Base-by-base conservation (phyloP, 768 basidiomycete species). In the Tulasnella sp. region DNA sequence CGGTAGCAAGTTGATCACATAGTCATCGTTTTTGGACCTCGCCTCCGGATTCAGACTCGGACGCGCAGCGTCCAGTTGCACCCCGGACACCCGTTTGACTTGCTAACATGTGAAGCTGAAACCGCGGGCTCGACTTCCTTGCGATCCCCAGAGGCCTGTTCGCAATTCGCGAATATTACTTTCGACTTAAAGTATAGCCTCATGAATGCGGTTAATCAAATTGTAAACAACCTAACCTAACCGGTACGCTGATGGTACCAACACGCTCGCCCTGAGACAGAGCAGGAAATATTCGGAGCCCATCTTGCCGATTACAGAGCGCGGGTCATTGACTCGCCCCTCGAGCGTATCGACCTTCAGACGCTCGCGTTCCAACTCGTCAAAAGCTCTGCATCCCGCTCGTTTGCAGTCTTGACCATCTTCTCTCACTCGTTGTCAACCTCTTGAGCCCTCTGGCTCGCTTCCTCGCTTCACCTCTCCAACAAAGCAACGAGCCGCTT, bases 381-480 rank as follows among this genome's bases (percentile, higher is more conserved):
- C 90, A 76, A 82, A 85, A 95, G 80, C 8, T 80, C 81, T 62
- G 84, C 83, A 79, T 94, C 92, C 52, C 89, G 84, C 75, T 86
- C 81, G 74, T 89, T 89, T 2, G 89, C 84, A 76, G 86, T 86
- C 52, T 89, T 88, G 8, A 88, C 87, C 11, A 94, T 85, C 22
- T 83, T 83, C 29, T 89, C 89, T 87, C 92, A 90, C 75, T 96
- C 93, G 35, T 82, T 83, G 80, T 97, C 95, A 71, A 98, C 87
- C 42, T 84, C 84, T 29, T 93, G 89, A 0, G 97, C 89, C 69
- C 94, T 87, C 26, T 86, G 84, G 81, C 92, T 91, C 26, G 92
- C 87, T 75, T 95, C 90, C 68, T 88, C 87, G 78, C 94, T 94
- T 40, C 95, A 86, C 71, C 90, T 90, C 78, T 98, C 94, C 84